Base-by-base conservation (phyloP, 208 protist species). In the Trypanosoma mega region DNA sequence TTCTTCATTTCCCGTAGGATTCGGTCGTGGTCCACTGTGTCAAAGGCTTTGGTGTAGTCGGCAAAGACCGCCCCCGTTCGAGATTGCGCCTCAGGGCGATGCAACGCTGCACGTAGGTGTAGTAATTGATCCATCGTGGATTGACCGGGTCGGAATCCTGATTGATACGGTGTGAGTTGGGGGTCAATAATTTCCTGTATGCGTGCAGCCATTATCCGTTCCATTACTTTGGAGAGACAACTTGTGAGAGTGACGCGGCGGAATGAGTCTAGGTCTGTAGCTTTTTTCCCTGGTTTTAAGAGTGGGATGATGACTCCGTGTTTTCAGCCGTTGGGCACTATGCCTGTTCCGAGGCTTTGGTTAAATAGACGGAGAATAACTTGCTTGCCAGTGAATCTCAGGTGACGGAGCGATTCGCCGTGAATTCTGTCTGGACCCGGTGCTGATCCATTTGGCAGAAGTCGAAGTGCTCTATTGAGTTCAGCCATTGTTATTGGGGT, bases 51-150 rank as follows among this genome's bases (percentile, higher is more conserved):
- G 16, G 54, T 41, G 27, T 50, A 49, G n/a, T 49, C 54, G 5
- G 49, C 58, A 41, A 53, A 46, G 2, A 49, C 46, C 0, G 48
- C 45, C 8, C 24, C 48, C 29, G 48, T 54, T 21, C 27, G 18
- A 14, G 6, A 14, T 2, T 45, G 21, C 11, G 3, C 3, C 2
- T 18, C 9, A n/a, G 7, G 16, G n/a, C 41, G 1, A 41, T 39
- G 8, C 8, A 59, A 9, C 6, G 37, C 31, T 29, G 53, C 37
- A 4, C 31, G 12, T 3, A 72, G 55, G 0, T 54, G 37, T 14
- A 59, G 26, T 7, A 72, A 37, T 18, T 50, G 56, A 44, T 72
- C 57, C 26, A 66, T 3, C 30, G 66, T 72, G 0, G 66, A 66
- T 3, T 54, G 18, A n/a, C 27, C 14, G 11, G 56, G 66, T 4